Percentiles rank a stretch among this genome's conserved stretches.
Conservation (phyloP, 768 basidiomycete species). For the Lepiota venenata region DNA sequence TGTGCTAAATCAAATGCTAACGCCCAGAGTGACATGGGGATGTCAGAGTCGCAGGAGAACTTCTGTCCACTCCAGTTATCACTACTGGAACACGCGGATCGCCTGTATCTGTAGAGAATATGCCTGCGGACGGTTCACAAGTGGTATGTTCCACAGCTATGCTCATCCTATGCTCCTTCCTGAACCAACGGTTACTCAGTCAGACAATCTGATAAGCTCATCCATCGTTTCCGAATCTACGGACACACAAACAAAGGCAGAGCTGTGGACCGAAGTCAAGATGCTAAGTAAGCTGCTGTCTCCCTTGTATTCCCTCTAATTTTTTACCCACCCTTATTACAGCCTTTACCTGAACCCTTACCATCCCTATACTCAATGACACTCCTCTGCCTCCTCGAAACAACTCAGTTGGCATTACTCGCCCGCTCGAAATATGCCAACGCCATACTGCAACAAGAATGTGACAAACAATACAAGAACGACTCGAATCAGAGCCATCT, state of each 20-base stretch:
- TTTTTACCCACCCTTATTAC: conserved; percentile 1
- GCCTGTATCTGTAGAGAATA: neutral
- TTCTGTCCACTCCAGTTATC: neutral
- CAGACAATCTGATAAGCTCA: conserved; percentile 22
- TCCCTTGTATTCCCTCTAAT: neutral
- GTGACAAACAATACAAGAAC: conserved; percentile 53
- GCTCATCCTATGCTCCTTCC: neutral
- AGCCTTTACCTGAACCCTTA: conserved; percentile 89
- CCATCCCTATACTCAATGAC: conserved; percentile 83
- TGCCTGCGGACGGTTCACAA: conserved; percentile 3
- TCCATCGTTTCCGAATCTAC: conserved; percentile 26
- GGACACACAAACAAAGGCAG: conserved; percentile 58
- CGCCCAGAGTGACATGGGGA: neutral
- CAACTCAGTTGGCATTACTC: conserved; percentile 81
- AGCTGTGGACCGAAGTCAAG: conserved; percentile 93
- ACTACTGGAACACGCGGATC: neutral
- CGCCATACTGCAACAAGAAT: conserved; percentile 58
- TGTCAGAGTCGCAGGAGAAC: neutral
- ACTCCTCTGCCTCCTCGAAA: conserved; percentile 82
- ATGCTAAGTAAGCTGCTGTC: conserved; percentile 58
- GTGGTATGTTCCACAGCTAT: neutral
- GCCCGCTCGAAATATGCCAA: conserved; percentile 81
- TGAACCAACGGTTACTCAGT: conserved; percentile 19
- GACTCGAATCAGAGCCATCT: conserved; percentile 37
- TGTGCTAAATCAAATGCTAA: neutral